phyloP scores from a whole-genome alignment of 176 grass and related monocot genomes.

The Oryza meyeriana region DNA sequence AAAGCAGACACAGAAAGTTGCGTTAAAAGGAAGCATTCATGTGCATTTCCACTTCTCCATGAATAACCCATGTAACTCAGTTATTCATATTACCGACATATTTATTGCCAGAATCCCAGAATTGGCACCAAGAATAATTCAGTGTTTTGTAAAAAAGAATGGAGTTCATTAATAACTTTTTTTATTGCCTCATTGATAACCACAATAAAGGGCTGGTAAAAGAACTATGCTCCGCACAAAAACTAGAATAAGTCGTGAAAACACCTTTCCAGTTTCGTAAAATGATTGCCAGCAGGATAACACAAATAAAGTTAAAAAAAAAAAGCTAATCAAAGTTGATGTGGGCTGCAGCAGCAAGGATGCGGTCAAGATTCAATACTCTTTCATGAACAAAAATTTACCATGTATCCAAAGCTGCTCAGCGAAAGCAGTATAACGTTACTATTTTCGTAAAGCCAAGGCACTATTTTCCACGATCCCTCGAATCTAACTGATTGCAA shows the following conservation, averaged over 20 bases:
- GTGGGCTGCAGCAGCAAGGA: conserved; percentile 1
- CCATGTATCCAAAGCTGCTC: neutral
- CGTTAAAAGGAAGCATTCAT: neutral
- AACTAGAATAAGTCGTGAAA: neutral
- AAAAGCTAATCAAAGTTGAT: conserved; percentile 28
- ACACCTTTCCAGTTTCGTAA: neutral
- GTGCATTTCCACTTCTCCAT: conserved; percentile 45
- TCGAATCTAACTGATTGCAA: neutral
- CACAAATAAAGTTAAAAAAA: neutral
- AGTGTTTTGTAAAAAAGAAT: neutral
- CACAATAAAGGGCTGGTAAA: neutral
- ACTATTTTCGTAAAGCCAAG: neutral
- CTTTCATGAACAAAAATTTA: conserved; percentile 12
- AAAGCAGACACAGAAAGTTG: conserved; percentile 9
- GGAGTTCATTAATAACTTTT: neutral
- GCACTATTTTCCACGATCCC: neutral
- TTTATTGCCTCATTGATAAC: neutral
- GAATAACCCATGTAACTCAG: conserved; percentile 4
- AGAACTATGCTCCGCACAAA: neutral
- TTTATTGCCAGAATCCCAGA: conserved; percentile 4
- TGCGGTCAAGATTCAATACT: conserved; percentile 12
- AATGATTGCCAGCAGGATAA: conserved; percentile 16
- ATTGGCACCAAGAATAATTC: conserved; percentile 1
- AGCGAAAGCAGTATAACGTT: neutral
- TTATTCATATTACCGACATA: conserved; percentile 32